phyloP scores from a whole-genome alignment of 2,329 filamentous ascomycete species.

The Penicillium sp. region DNA sequence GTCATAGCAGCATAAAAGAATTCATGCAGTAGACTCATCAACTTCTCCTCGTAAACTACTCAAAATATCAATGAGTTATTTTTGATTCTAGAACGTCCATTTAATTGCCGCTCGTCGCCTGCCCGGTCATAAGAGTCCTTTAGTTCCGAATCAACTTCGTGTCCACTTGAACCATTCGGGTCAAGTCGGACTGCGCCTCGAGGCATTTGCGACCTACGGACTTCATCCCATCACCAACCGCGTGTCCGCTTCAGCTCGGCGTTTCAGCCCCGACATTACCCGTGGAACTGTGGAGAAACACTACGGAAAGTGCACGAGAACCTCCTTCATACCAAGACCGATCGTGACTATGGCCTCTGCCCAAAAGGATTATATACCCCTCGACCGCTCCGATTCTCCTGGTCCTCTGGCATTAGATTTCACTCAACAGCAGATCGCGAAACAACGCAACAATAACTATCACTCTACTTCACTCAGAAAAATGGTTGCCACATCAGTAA shows the following conservation, averaged over 20 bases:
- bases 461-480: slow-evolving; percentile 56
- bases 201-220: slow-evolving; percentile 26
- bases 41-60: neutral
- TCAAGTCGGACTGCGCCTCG: slow-evolving; percentile 29
- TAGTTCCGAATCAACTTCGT: slow-evolving; percentile 24
- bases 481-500: slow-evolving; percentile 62
- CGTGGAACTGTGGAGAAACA: slow-evolving; percentile 42
- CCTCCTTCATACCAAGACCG: slow-evolving; percentile 24
- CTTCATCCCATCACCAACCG: slow-evolving; percentile 23
- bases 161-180: slow-evolving; percentile 26
- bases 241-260: slow-evolving; percentile 23
- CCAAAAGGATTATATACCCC: slow-evolving; percentile 46
- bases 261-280: slow-evolving; percentile 39
- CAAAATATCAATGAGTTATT: neutral
- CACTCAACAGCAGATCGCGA: slow-evolving; percentile 56
- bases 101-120: slow-evolving; percentile 3
- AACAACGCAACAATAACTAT: slow-evolving; percentile 58
- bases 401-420: slow-evolving; percentile 55
- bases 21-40: neutral
- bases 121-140: slow-evolving; percentile 2
- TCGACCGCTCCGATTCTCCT: slow-evolving; percentile 42
- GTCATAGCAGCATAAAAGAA: slow-evolving; percentile 5
- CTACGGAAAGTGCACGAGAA: slow-evolving; percentile 25
- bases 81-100: neutral
- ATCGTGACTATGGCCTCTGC: slow-evolving; percentile 32